These are phyloP conservation scores for Malassezia slooffiae DNA, from an alignment of 1,284 basidiomycete genomes.

Conservation along the genomic window DNA sequence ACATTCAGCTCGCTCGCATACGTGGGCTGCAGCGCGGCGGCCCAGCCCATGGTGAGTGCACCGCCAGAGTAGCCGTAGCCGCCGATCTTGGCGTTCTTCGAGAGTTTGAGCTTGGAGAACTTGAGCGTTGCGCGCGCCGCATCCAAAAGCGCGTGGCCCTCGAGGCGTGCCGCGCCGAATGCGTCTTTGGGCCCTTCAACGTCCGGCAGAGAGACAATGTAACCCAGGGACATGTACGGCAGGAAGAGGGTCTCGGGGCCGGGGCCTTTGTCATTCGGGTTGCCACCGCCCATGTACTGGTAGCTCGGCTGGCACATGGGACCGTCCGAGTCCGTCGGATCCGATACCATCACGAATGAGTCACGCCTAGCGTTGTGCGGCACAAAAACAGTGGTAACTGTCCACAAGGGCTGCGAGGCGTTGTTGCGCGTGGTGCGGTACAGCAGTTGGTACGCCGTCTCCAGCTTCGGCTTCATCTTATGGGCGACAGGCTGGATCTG, in stretches of 20 bases:
- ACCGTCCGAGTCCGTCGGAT: slow-evolving; percentile 17
- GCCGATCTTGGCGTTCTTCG: slow-evolving; percentile 17
- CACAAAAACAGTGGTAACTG: slow-evolving; percentile 12
- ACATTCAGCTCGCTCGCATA: slow-evolving; percentile 24
- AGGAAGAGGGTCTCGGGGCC: slow-evolving; percentile 13
- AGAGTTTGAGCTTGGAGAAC: slow-evolving; percentile 20
- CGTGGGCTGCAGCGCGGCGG: slow-evolving; percentile 17
- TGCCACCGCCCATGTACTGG: no score
- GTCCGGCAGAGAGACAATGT: slow-evolving; percentile 28
- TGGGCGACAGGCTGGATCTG: slow-evolving; percentile 13
- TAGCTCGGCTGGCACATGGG: slow-evolving; percentile 24
- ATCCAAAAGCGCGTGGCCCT: slow-evolving; percentile 29
- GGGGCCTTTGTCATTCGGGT: no score
- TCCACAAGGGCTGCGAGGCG: neutral
- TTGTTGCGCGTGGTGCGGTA: slow-evolving; percentile 21
- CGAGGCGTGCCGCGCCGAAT: slow-evolving; percentile 27
- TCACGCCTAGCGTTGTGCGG: slow-evolving; percentile 8
- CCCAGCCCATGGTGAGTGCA: slow-evolving; percentile 31
- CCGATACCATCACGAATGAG: slow-evolving; percentile 4
- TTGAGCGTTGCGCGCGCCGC: slow-evolving; percentile 23
- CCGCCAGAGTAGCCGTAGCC: slow-evolving; percentile 39
- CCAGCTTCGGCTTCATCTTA: slow-evolving; percentile 18
- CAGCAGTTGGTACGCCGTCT: slow-evolving; percentile 20
- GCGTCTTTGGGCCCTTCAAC: slow-evolving; percentile 28
- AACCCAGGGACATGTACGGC: slow-evolving; percentile 24